Conservation (phyloP, 768 basidiomycete genomes). For the Trametes sanguinea region DNA sequence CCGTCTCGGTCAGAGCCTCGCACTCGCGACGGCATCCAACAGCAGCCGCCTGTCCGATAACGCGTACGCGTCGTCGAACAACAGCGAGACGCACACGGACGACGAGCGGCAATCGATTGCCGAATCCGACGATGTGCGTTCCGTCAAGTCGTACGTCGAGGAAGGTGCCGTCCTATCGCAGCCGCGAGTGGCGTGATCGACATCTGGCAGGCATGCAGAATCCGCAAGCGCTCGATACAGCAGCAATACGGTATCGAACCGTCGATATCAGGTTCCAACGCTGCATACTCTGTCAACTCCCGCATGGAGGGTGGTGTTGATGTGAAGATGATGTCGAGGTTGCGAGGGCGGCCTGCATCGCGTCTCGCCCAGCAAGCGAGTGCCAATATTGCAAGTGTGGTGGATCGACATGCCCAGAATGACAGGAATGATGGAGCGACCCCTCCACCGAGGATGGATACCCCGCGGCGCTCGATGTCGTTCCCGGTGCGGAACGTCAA, state of each 20-base stretch:
- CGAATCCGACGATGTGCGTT: slow-evolving; percentile 70
- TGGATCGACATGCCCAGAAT: slow-evolving; percentile 9
- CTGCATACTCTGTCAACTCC: slow-evolving; percentile 5
- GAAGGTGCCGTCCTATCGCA: slow-evolving; percentile 30
- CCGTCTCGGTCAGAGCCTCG: slow-evolving; percentile 64
- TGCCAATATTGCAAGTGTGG: neutral
- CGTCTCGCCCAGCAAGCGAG: slow-evolving; percentile 21
- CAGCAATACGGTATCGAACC: slow-evolving; percentile 23
- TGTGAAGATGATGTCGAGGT: slow-evolving; percentile 24
- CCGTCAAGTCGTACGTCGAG: slow-evolving; percentile 66
- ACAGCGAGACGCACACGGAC: slow-evolving; percentile 67
- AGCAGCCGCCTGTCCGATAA: slow-evolving; percentile 57
- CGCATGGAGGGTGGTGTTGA: slow-evolving; percentile 23
- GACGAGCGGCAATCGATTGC: slow-evolving; percentile 64
- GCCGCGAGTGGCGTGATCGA: slow-evolving; percentile 19
- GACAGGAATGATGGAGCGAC: slow-evolving; percentile 20
- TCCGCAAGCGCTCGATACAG: slow-evolving; percentile 13
- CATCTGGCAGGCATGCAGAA: slow-evolving; percentile 15
- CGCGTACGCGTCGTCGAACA: slow-evolving; percentile 50
- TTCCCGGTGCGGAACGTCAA: slow-evolving; percentile 33
- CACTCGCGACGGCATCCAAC: slow-evolving; percentile 66
- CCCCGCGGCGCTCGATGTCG: slow-evolving; percentile 37
- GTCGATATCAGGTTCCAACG: slow-evolving; percentile 15
- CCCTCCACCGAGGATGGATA: slow-evolving; percentile 33
- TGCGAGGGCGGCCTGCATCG: slow-evolving; percentile 27